A percentile compares a stretch with the other conserved stretches of the same genome.
Evolutionary conservation across 2,329 filamentous ascomycete species (phyloP).

Genomic region (Leptosphaerulina australis): DNA sequence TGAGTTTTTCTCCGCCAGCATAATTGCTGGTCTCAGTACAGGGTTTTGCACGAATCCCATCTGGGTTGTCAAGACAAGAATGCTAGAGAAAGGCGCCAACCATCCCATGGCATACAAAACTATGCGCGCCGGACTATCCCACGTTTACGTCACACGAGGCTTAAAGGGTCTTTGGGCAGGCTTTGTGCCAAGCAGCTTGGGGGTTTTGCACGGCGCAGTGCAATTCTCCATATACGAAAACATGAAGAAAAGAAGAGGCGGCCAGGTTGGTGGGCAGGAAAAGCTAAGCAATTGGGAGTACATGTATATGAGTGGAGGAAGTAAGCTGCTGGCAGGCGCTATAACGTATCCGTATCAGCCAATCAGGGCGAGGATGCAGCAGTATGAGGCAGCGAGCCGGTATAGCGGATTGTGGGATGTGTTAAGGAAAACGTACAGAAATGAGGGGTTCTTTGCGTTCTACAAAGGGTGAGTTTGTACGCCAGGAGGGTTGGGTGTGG

Average conservation of each 20-base stretch:
- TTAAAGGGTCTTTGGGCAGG: slow-evolving; percentile 84
- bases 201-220: slow-evolving; percentile 88
- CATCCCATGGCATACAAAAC: slow-evolving; percentile 79
- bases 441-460: slow-evolving; percentile 82
- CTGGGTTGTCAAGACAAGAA: slow-evolving; percentile 98
- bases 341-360: slow-evolving; percentile 96
- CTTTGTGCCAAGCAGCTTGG: slow-evolving; percentile 79
- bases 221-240: slow-evolving; percentile 96
- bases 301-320: slow-evolving; percentile 76
- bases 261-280: slow-evolving; percentile 39
- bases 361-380: slow-evolving; percentile 84
- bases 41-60: slow-evolving; percentile 89
- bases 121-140: slow-evolving; percentile 71
- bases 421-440: slow-evolving; percentile 72
- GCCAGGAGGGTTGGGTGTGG: slow-evolving; percentile 15
- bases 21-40: slow-evolving; percentile 69
- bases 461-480: slow-evolving; percentile 70
- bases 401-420: slow-evolving; percentile 79
- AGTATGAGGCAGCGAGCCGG: slow-evolving; percentile 76
- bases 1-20: slow-evolving; percentile 84
- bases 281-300: slow-evolving; percentile 75
- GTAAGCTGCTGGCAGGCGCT: slow-evolving; percentile 88
- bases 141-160: slow-evolving; percentile 75
- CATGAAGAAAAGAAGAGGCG: slow-evolving; percentile 66
- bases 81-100: slow-evolving; percentile 82